Conservation (phyloP, 1,284 basidiomycete genomes). For the Sphaerobolus stellatus region DNA sequence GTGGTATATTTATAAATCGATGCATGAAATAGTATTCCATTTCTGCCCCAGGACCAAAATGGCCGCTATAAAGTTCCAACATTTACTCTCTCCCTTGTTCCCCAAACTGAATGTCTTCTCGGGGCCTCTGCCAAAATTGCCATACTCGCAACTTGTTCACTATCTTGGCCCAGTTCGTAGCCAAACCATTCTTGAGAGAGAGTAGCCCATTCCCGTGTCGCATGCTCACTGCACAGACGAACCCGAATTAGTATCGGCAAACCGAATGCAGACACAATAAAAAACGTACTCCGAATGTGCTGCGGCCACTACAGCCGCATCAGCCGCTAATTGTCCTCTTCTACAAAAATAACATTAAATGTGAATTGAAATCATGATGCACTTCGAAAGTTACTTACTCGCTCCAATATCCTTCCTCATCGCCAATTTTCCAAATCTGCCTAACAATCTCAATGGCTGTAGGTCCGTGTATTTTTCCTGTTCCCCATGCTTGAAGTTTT, state of each 20-base stretch:
- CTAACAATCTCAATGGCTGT: constrained; percentile 49
- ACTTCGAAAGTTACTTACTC: constrained; percentile 22
- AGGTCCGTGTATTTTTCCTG: constrained; percentile 40
- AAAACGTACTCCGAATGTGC: constrained; percentile 58
- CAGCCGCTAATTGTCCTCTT: constrained; percentile 57
- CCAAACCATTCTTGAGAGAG: constrained; percentile 52
- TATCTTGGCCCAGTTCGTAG: constrained; percentile 56
- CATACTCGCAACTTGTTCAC: constrained; percentile 44
- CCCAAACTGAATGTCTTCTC: constrained; percentile 47
- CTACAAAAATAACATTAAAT: not conserved
- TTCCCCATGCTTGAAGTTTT: constrained; percentile 49
- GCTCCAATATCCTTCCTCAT: constrained; percentile 62
- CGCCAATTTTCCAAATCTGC: constrained; percentile 54
- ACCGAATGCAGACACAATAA: too few species aligned
- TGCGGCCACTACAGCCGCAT: constrained; percentile 56
- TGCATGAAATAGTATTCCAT: too few species aligned
- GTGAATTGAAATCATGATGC: not conserved
- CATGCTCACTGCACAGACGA: constrained; percentile 39
- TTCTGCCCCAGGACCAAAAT: not conserved
- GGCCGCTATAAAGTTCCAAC: not conserved
- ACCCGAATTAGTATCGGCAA: not conserved
- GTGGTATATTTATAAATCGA: not conserved
- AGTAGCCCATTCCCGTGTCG: constrained; percentile 47
- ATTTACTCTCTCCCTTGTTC: constrained; percentile 20
- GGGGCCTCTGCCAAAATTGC: constrained; percentile 36